These are phyloP conservation scores for Pichia ethanolica DNA, from an alignment of 805 yeast genomes.

Conservation along the genomic window DNA sequence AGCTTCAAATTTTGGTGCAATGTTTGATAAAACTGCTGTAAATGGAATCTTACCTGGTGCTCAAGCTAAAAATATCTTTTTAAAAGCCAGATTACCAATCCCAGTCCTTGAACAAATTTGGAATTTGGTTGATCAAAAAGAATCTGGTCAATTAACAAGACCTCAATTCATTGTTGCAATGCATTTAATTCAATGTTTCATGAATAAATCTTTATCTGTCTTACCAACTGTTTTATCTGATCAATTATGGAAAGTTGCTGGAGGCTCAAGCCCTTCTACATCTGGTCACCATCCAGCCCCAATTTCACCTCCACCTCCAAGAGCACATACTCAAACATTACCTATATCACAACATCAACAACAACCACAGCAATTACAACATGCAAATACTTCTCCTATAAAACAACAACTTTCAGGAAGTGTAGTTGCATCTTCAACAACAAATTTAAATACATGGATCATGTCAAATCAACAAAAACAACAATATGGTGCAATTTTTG, in stretches of 20 bases:
- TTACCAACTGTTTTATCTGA: constrained; percentile 28
- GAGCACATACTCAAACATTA: not conserved
- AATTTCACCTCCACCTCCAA: constrained; percentile 8
- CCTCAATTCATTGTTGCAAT: constrained; percentile 85
- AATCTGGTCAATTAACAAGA: constrained; percentile 63
- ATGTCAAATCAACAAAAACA: constrained; percentile 60
- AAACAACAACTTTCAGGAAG: constrained; percentile 9
- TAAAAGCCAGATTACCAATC: constrained; percentile 82
- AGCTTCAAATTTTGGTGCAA: constrained; percentile 54
- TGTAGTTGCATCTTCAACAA: constrained; percentile 10
- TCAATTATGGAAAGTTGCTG: constrained; percentile 28
- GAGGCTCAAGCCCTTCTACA: constrained; percentile 6
- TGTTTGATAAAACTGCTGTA: constrained; percentile 65
- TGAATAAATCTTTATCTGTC: constrained; percentile 52
- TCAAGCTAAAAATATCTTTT: constrained; percentile 78
- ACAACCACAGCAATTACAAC: not conserved
- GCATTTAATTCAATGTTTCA: constrained; percentile 83
- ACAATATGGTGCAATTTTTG: constrained; percentile 76
- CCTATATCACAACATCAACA: not conserved
- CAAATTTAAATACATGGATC: constrained; percentile 42
- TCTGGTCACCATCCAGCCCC: constrained; percentile 10
- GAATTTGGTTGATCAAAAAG: constrained; percentile 75
- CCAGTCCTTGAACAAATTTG: constrained; percentile 77
- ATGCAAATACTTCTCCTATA: constrained; percentile 3
- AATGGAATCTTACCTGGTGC: constrained; percentile 55